Evolutionary conservation across 164 flowering plant genomes (phyloP), one percentile per base, ranked within the genome.

Genomic region (Tetrastigma voinierianum): DNA sequence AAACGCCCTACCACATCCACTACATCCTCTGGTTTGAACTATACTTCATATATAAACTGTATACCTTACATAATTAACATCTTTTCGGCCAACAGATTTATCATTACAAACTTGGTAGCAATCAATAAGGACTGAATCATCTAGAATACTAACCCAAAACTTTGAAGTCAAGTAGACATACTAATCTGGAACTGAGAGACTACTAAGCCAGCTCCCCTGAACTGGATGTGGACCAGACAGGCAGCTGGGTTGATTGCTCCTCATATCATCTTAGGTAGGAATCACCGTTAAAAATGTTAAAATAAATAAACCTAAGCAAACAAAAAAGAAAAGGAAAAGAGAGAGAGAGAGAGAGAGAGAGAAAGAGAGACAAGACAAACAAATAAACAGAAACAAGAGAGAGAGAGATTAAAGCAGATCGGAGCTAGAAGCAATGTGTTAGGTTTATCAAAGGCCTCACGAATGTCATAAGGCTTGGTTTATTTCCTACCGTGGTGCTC

Each of bases 391-490:
- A n/a, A n/a, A n/a, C n/a, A n/a, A 25, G 40, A 25, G 40, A 32
- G 40, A 32, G 40, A 32, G 40, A 32, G 40, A 32, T 32, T 32
- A 32, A 32, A 32, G 40, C 40, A 32, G 40, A 0, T 32, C 6
- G 40, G 40, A 32, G 40, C 3, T 32, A 32, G 40, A 32, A 32
- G 7, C 40, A 32, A 32, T 32, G 40, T 32, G 40, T 32, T 4
- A 2, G 7, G 40, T 32, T 32, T 32, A 32, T 7, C 40, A 10
- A 55, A 70, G 82, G 90, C 99, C 96, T 96, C 99, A 32, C 84
- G 88, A 96, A 96, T 43, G 98, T 96, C 99, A 96, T 96, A 46
- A 96, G 87, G 75, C 99, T 95, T 46, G 98, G 99, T 77, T 95
- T 92, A 59, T 79, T 74, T 61, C 98, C 98, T 0, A 96, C 87